Evolutionary conservation across 2,329 filamentous ascomycete genomes (phyloP), one percentile per base, ranked within the genome.

Genomic region (Penicillium expansum): DNA sequence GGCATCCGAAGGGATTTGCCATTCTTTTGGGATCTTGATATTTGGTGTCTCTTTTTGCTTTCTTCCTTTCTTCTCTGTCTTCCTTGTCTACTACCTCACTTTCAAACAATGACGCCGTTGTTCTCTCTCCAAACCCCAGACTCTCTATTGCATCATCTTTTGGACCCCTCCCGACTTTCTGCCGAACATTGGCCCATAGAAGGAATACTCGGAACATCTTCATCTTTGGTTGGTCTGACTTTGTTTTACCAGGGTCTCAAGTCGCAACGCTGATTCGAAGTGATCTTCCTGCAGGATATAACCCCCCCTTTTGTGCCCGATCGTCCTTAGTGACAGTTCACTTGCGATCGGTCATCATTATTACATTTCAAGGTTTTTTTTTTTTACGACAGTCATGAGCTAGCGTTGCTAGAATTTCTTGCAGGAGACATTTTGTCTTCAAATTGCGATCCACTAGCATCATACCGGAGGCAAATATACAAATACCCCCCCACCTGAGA

Each of bases 21-120:
- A 14, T 50, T 41, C 22, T 52, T 45, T 27, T 35, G 7, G 29
- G 29, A 9, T 37, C 27, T 22, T 14, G 14, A 16, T 10, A 37
- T 57, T 44, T 48, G 27, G 38, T 11, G 9, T 38, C 52, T 38
- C 52, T 42, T 41, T 20, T 44, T 20, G 29, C 14, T 42, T 43
- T 43, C 38, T 55, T 44, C 11, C 35, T 47, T 35, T 47, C 14
- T 30, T 52, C 29, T 44, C 44, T 52, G 29, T 42, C 41, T 43
- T 35, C 20, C 35, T 52, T 27, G 32, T 55, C 29, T 52, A 48
- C 27, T n/a, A 42, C 35, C 29, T 45, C 13, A 24, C 49, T 58
- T 60, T 52, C 66, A 62, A 72, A 72, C 61, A 62, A 73, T 73
- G 71, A 73, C 70, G 71, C 69, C 68, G 63, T 67, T 66, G 64